Base-by-base conservation (phyloP, 768 basidiomycete species). In the Obba rivulosa region DNA sequence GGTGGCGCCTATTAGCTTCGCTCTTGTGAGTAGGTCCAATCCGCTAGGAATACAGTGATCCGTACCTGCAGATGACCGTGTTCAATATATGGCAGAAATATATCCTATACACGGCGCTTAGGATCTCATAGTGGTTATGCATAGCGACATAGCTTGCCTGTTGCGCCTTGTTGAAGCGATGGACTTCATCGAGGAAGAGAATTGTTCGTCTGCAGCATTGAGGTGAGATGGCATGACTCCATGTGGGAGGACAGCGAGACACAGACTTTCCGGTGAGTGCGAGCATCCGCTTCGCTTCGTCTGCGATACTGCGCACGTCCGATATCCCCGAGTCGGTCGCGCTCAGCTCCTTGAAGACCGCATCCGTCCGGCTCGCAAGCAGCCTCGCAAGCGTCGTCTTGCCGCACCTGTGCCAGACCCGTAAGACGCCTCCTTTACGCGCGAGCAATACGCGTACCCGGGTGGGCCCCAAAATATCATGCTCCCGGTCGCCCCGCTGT, bases 101-200 rank as follows among this genome's bases (percentile, higher is more conserved):
- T 71, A 56, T 91, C 89, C 79, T 87, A 56, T 55, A 46, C 18
- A 46, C 41, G 42, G 37, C 39, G 17, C 10, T 24, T 34, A 16
- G 16, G n/a, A n/a, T n/a, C n/a, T n/a, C n/a, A n/a, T n/a, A n/a
- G n/a, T n/a, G n/a, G n/a, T n/a, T n/a, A n/a, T n/a, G n/a, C n/a
- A n/a, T n/a, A n/a, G n/a, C n/a, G n/a, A n/a, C n/a, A 11, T 17
- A 7, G 45, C 58, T 21, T 48, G 82, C 83, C 65, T 88, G 86
- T 51, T 85, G 83, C 8, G 77, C 68, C 56, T 79, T 83, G 60
- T 79, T 85, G 59, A 87, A 88, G 0, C 87, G 79, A 66, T 91
- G 90, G 13, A 92, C 81, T 64, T 92, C 90, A 57, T 93, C 91
- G 47, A 92, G 64, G 64, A 92, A 92, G 13, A 92, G 59, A 22